Conservation (phyloP, 257 asterid species). For the Gentiana macrophylla region DNA sequence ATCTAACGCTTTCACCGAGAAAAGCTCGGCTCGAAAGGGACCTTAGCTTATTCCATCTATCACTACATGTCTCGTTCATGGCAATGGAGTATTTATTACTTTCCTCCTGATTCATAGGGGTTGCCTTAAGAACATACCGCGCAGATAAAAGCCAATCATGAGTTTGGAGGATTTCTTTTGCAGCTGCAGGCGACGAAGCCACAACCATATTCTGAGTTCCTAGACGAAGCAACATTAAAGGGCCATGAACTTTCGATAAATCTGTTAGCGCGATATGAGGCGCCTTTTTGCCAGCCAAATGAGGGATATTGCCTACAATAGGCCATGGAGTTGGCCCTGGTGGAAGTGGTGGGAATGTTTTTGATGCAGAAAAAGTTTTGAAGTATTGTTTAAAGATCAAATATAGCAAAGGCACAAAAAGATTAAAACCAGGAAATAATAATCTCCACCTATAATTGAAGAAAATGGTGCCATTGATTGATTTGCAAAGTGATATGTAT, state of each 20-base stretch:
- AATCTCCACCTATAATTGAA: background rate
- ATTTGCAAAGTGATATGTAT: too few species aligned
- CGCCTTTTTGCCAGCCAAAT: constrained; percentile 9
- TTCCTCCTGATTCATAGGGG: too few species aligned
- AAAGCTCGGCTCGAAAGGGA: too few species aligned
- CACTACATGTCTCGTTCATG: too few species aligned
- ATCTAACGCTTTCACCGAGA: too few species aligned
- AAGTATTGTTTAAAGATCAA: constrained; percentile 5
- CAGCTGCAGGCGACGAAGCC: too few species aligned
- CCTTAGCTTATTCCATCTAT: too few species aligned
- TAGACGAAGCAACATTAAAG: constrained; percentile 14
- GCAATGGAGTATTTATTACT: too few species aligned
- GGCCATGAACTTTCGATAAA: constrained; percentile 10
- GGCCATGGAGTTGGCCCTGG: constrained; percentile 47
- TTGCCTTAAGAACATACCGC: too few species aligned
- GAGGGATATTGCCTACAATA: constrained; percentile 12
- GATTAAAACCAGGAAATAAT: background rate
- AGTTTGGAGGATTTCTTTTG: too few species aligned
- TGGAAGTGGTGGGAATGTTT: constrained; percentile 24
- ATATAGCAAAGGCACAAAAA: background rate
- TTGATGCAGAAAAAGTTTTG: background rate
- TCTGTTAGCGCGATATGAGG: constrained; percentile 19
- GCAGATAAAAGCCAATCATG: too few species aligned
- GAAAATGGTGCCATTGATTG: constrained; percentile 4
- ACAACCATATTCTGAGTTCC: background rate